These are phyloP conservation scores for Leccinum truebloodii DNA, from an alignment of 768 basidiomycete genomes.

Conservation along the genomic window DNA sequence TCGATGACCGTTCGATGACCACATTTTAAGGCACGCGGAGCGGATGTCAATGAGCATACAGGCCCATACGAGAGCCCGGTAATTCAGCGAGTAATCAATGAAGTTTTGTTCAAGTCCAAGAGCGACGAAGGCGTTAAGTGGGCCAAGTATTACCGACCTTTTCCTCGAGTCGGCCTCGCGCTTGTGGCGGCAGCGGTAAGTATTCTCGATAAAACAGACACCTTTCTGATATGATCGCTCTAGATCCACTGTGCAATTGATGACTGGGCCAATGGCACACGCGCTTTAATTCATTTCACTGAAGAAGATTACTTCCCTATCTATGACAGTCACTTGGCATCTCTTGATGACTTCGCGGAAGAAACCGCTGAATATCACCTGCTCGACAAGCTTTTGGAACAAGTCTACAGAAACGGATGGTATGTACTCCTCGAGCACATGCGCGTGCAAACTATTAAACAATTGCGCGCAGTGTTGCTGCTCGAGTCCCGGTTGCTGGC, in stretches of 20 bases:
- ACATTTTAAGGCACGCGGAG: not conserved
- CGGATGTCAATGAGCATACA: not conserved
- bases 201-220: too few relatives aligned
- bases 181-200: not conserved
- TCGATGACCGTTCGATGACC: not conserved
- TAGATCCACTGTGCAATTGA: not conserved
- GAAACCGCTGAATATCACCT: not conserved
- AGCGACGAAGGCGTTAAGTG: not conserved
- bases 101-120: not conserved
- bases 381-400: not conserved
- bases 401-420: not conserved
- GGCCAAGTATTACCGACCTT: not conserved
- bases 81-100: not conserved
- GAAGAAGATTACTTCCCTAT: not conserved
- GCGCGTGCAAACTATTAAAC: too few relatives aligned
- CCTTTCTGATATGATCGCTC: too few relatives aligned
- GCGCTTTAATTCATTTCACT: not conserved
- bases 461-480: too few relatives aligned
- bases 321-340: not conserved
- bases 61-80: not conserved
- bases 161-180: not conserved
- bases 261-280: not conserved
- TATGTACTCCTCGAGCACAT: not conserved
- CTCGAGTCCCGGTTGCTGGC: too few relatives aligned
- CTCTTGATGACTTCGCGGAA: not conserved